Base-by-base conservation (phyloP, 2,329 filamentous ascomycete species). In the Diplodia mutila region DNA sequence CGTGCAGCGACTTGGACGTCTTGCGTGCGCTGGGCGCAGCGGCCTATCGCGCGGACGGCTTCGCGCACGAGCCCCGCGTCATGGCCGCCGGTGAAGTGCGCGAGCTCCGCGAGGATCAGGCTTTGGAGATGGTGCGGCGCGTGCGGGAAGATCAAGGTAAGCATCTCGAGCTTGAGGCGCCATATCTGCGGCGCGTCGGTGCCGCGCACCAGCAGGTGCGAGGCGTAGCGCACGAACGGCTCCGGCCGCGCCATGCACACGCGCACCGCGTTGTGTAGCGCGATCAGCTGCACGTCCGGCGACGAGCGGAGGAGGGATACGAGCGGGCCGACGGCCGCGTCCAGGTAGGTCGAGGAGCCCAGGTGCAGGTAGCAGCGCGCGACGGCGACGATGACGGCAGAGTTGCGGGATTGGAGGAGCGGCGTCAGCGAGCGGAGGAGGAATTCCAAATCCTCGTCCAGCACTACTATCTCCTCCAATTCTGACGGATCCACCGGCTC, bases 201-300 rank as follows among this genome's bases (percentile, higher is more conserved):
- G 53, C 90, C 87, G 67, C 90, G 89, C 64, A 99, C 87, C 12
- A 99, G 85, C 76, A 99, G 99, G 80, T 97, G 95, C 39, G 91
- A 91, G 21, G 91, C 88, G 75, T 97, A 94, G 75, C 89, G 91
- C 67, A 94, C 91, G 77, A 99, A 99, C n/a, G 90, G 86, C 48
- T 86, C 83, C 0, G 95, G 93, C 18, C 88, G 85, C 32, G 85
- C 83, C 12, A 98, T 84, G 74, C 92, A 95, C 53, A 99, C 91
- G n/a, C 93, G 91, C 12, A 97, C 93, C 68, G 98, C 94, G 76
- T 98, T 97, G 83, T 94, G 94, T 21, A 99, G 85, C 1, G 93
- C 94, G 48, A 97, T 87, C 75, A 96, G 90, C 75, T 97, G 91
- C 63, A 97, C 93, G 75, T 98, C 94, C 69, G 91, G 88, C 0